These are phyloP conservation scores for Candida maris DNA, from an alignment of 805 yeast species.

Conservation along the genomic window DNA sequence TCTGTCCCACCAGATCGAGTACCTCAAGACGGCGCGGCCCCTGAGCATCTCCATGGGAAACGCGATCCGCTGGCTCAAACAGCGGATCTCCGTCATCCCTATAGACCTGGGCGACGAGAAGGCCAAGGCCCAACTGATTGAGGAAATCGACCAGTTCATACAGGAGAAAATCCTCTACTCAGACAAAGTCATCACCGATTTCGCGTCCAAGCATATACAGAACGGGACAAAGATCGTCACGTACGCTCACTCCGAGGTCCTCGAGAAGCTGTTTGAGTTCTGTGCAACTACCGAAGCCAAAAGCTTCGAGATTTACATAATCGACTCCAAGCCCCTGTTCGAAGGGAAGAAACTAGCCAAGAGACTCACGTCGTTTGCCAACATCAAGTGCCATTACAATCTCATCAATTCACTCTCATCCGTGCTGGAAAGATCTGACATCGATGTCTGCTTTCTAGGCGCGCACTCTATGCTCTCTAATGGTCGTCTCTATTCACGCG, in stretches of 20 bases:
- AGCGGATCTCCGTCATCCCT: constrained; percentile 79
- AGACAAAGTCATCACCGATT: constrained; percentile 75
- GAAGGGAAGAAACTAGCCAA: constrained; percentile 83
- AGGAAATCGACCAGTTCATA: constrained; percentile 73
- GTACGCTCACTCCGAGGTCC: constrained; percentile 83
- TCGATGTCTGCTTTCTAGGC: constrained; percentile 88
- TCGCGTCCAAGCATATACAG: constrained; percentile 72
- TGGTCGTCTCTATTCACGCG: constrained; percentile 88
- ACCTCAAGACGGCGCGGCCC: constrained; percentile 86
- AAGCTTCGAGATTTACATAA: constrained; percentile 73
- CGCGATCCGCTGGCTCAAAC: constrained; percentile 95
- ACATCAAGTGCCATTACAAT: constrained; percentile 74
- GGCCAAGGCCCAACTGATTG: constrained; percentile 63
- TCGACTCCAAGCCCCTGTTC: constrained; percentile 90
- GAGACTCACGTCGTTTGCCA: constrained; percentile 50
- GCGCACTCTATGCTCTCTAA: constrained; percentile 97
- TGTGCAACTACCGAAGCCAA: constrained; percentile 62
- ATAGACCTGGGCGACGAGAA: constrained; percentile 63
- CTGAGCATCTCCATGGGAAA: constrained; percentile 94
- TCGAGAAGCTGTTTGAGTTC: constrained; percentile 66
- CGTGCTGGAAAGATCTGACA: constrained; percentile 63
- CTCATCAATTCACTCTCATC: constrained; percentile 76
- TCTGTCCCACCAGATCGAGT: constrained; percentile 89
- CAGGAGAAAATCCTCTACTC: constrained; percentile 82
- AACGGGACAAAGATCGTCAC: constrained; percentile 80